Base-by-base conservation (phyloP, 257 asterid species). In the Fraxinus pennsylvanica region DNA sequence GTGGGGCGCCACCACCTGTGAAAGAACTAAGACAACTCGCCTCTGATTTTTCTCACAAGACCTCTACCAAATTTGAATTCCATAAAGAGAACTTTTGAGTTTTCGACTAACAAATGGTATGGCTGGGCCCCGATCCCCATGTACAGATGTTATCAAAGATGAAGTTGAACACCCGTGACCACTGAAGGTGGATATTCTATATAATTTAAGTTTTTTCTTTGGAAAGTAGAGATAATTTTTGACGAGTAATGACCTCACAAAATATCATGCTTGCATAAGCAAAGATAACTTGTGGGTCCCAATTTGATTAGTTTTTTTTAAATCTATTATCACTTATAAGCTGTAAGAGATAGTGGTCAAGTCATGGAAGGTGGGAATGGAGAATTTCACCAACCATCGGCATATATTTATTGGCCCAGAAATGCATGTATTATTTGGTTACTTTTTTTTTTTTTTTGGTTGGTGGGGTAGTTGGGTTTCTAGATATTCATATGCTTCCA, bases 1-100 rank as follows among this genome's bases (percentile, higher is more conserved):
- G 98, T 85, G 98, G 98, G 81, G 96, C 96, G 61, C 96, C 98
- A 50, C 87, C 94, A 83, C 97, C 88, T 0, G 89, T 90, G 78
- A 85, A 86, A 25, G 95, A 90, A 50, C 74, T 94, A 36, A 86
- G 78, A 80, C 87, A 88, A 43, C 87, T 92, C 39, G 95, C 98
- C 17, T 86, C 77, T 73, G 94, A 92, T 81, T 92, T 94, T 74
- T 82, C 96, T 22, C 96, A 85, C 85, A 90, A 81, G 74, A 89
- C 96, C 74, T 74, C 90, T 74, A 90, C 98, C 84, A 92, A 85
- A 83, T 94, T 94, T 78, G 97, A 92, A 61, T 93, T 93, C 89
- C 98, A 91, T 80, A 93, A 93, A 81, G 98, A 91, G 75, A 93
- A 91, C 86, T 93, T 91, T 77, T 93, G 85, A 93, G 73, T 73